A percentile compares a stretch with the other conserved stretches of the same genome.
These are phyloP conservation scores for Pseudodiploospora longispora DNA, from an alignment of 2,329 filamentous ascomycete genomes.

Conservation along the genomic window DNA sequence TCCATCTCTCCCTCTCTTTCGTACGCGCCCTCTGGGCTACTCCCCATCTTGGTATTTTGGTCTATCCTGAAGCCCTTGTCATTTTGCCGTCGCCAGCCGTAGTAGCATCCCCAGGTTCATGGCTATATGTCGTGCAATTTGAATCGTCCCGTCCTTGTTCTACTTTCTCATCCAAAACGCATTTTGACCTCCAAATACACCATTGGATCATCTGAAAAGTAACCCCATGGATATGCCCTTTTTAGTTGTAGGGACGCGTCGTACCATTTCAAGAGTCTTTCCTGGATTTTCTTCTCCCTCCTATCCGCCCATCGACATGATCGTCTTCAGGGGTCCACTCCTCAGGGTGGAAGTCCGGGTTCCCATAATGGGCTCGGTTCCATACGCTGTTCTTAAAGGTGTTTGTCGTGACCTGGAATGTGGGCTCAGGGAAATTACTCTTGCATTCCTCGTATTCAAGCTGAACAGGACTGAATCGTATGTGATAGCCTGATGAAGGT, in stretches of 20 bases:
- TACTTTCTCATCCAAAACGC: background rate
- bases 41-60: too few species aligned
- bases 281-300: constrained; percentile 15
- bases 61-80: too few species aligned
- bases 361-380: constrained; percentile 60
- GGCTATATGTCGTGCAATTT: background rate
- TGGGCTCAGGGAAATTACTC: constrained; percentile 35
- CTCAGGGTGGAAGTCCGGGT: constrained; percentile 44
- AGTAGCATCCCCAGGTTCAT: background rate
- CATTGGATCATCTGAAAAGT: too few species aligned
- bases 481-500: constrained; percentile 18
- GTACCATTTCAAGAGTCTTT: background rate
- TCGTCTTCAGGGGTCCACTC: constrained; percentile 36
- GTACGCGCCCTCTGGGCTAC: too few species aligned
- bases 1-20: too few species aligned
- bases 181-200: too few species aligned
- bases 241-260: too few species aligned
- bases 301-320: constrained; percentile 19
- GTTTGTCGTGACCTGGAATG: constrained; percentile 40
- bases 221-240: too few species aligned
- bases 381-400: constrained; percentile 61
- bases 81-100: background rate
- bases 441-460: constrained; percentile 42
- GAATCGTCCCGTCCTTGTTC: background rate
- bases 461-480: constrained; percentile 43